Evolutionary conservation across 2,329 filamentous ascomycete species (phyloP).

Genomic region (Bretziella fagacearum): DNA sequence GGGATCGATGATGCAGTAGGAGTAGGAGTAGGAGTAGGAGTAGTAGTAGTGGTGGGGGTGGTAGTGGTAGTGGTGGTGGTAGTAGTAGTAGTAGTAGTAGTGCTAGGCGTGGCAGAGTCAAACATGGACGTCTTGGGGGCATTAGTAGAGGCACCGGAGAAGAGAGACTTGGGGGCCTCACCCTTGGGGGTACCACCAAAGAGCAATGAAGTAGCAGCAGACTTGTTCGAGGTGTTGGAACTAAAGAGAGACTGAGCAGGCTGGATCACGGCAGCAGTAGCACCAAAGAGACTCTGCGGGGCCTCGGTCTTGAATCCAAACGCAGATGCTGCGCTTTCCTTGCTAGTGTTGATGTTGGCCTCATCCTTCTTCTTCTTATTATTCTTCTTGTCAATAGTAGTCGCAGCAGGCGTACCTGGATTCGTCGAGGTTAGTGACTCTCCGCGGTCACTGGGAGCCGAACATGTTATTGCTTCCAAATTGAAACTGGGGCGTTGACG

Average conservation of each 20-base stretch:
- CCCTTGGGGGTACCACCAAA: neutral
- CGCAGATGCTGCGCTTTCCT: neutral
- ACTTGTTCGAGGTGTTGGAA: neutral
- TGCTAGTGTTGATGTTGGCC: neutral
- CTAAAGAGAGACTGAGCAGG: constrained; percentile 12
- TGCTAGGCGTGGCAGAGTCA: neutral
- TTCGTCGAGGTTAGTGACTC: constrained; percentile 14
- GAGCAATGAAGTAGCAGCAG: neutral
- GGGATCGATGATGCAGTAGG: neutral
- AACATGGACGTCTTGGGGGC: constrained; percentile 6
- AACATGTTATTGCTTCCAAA: constrained; percentile 14
- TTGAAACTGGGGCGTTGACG: constrained; percentile 11
- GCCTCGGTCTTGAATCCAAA: neutral
- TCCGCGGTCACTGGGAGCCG: constrained; percentile 13
- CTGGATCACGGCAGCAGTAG: neutral
- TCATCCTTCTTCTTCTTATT: neutral
- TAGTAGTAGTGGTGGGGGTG: neutral
- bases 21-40: neutral
- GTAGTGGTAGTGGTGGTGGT: neutral
- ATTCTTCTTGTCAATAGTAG: neutral
- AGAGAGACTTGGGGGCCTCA: constrained; percentile 1
- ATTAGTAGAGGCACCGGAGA: neutral
- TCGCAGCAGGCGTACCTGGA: constrained; percentile 17
- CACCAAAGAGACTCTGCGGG: constrained; percentile 7
- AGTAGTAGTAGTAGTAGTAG: constrained; percentile 6